Percentiles rank a stretch among this genome's conserved stretches.
phyloP scores from a whole-genome alignment of 1,139 yeast genomes.

The Geotrichum macrosporum region DNA sequence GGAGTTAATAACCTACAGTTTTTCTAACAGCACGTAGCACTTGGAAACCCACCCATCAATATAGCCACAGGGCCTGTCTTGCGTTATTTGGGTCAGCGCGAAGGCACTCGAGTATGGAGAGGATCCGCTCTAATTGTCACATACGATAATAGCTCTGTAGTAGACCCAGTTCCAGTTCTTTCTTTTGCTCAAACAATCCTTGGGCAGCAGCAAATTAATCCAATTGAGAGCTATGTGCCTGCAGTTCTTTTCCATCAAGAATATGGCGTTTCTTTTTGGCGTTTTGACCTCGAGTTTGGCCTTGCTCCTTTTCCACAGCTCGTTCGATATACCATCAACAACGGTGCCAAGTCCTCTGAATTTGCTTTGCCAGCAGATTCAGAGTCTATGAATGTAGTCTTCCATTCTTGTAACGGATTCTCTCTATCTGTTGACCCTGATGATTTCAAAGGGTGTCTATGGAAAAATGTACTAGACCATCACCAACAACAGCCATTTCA shows the following conservation, averaged over 20 bases:
- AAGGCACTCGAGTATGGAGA: slow-evolving; percentile 52
- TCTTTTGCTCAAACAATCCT: background rate
- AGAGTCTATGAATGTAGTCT: slow-evolving; percentile 72
- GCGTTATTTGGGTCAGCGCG: slow-evolving; percentile 58
- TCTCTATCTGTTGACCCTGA: slow-evolving; percentile 67
- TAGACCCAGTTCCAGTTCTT: slow-evolving; percentile 22
- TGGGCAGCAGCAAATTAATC: background rate
- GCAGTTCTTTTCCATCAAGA: slow-evolving; percentile 41
- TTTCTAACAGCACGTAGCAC: slow-evolving; percentile 18
- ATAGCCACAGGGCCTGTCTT: slow-evolving; percentile 75
- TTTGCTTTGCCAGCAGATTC: slow-evolving; percentile 56
- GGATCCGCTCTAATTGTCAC: slow-evolving; percentile 63
- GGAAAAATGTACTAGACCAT: slow-evolving; percentile 76
- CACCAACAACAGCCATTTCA: slow-evolving; percentile 67
- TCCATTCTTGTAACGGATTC: slow-evolving; percentile 92
- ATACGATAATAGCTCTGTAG: slow-evolving; percentile 38
- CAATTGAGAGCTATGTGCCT: background rate
- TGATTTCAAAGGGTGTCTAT: slow-evolving; percentile 65
- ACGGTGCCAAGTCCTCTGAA: slow-evolving; percentile 41
- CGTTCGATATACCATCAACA: slow-evolving; percentile 41
- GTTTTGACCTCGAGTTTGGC: slow-evolving; percentile 52
- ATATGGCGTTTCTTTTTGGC: slow-evolving; percentile 54
- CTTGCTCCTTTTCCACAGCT: slow-evolving; percentile 13
- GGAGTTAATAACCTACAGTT: no score
- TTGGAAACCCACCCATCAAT: slow-evolving; percentile 41